Evolutionary conservation across 2,329 filamentous ascomycete genomes (phyloP), one percentile per base, ranked within the genome.

Genomic region (Niveomyces coronatus): DNA sequence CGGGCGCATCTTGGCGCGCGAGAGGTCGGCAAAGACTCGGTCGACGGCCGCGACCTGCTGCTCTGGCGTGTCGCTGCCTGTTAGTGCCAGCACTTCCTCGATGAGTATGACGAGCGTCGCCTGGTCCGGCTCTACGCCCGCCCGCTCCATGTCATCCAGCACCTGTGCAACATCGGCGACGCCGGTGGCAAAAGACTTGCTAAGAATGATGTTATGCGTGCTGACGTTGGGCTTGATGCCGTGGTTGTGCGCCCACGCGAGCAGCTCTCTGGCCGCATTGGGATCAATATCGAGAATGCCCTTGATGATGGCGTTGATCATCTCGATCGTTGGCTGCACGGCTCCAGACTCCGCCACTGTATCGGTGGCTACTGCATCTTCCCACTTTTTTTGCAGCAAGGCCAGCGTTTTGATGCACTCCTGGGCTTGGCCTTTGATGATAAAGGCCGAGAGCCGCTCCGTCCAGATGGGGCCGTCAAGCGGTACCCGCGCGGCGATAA

Each of bases 41-140:
- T 65, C 49, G 6, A 85, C 65, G 14, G 67, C 61, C 2, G 57
- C 51, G 15, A 64, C 57, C 53, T 81, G 77, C 38, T 76, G 65
- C 9, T 64, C 55, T 0, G 64, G 55, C 2, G 62, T 53, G 32
- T 50, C 33, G 27, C 65, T 51, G 19, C 49, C 40, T 26, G 74
- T 57, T 28, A 56, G 48, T 44, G 61, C 51, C 49, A 74, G 60
- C 43, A 73, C 56, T 50, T 70, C 71, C 29, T 82, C 76, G 7
- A 91, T 64, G 40, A 91, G 67, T 44, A 85, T 75, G 16, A 77
- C 83, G 55, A 84, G 85, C 1, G 85, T 91, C 5, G 70, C 71
- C n/a, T 68, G 64, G 53, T 87, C 76, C 1, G 79, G 71, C 20
- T 65, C 47, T 19, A 85, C 55, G 3, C 66, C 65, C 13, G 67